Evolutionary conservation across 2,329 filamentous ascomycete genomes (phyloP).

Genomic region (Fusarium subglutinans): DNA sequence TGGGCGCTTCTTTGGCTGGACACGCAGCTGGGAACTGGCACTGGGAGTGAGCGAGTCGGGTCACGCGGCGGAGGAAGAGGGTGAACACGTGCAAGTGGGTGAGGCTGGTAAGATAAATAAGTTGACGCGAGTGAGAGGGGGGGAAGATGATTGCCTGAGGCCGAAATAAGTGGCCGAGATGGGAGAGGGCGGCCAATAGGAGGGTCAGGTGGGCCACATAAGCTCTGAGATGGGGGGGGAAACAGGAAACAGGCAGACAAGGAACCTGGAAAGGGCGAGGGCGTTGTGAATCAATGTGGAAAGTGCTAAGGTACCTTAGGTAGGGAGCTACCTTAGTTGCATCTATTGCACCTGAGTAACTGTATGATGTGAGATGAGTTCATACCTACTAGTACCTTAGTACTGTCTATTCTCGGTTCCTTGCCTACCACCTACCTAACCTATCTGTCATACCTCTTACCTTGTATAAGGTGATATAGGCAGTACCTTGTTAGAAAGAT

Average conservation of each 20-base stretch:
- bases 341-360: background rate
- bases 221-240: conserved; percentile 27
- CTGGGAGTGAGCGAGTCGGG: conserved; percentile 44
- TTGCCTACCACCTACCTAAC: background rate
- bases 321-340: background rate
- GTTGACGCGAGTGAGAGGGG: conserved; percentile 24
- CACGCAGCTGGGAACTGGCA: conserved; percentile 29
- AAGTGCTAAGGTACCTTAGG: background rate
- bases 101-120: conserved; percentile 50
- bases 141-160: conserved; percentile 38
- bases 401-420: background rate
- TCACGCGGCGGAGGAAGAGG: conserved; percentile 52
- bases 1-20: conserved; percentile 18
- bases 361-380: background rate
- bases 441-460: background rate
- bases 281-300: conserved; percentile 21
- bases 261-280: conserved; percentile 8
- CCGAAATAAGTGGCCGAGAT: conserved; percentile 15
- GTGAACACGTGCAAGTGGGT: conserved; percentile 54
- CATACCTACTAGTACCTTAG: background rate
- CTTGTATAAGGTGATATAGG: background rate
- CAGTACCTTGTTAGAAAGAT: background rate
- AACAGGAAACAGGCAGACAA: conserved; percentile 5
- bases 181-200: conserved; percentile 30
- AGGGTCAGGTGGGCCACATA: conserved; percentile 34